phyloP scores from a whole-genome alignment of 2,329 filamentous ascomycete genomes.

The Fusarium verrucosum region DNA sequence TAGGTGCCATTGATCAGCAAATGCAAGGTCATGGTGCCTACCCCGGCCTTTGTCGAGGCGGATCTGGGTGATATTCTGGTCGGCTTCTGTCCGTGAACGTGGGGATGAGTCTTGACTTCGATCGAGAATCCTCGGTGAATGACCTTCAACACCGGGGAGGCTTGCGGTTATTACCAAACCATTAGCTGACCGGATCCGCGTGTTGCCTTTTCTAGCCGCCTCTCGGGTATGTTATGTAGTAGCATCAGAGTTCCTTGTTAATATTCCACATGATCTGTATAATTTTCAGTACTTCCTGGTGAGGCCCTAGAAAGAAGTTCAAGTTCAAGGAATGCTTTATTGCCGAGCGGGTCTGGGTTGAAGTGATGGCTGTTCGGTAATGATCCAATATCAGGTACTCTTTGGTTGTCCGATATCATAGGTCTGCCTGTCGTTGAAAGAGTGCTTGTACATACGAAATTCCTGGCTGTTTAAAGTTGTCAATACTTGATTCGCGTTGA shows the following conservation, averaged over 20 bases:
- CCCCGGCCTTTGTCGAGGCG: constrained; percentile 6
- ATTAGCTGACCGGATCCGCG: constrained; percentile 37
- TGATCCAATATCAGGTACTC: not conserved
- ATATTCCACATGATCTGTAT: constrained; percentile 38
- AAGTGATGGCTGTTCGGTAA: not conserved
- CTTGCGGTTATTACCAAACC: constrained; percentile 32
- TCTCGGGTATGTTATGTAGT: constrained; percentile 13
- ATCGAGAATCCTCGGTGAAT: constrained; percentile 6
- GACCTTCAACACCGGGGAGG: constrained; percentile 19
- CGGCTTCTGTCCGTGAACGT: constrained; percentile 25
- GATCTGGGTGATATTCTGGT: constrained; percentile 26
- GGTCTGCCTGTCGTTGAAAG: not conserved
- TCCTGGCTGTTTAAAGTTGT: not conserved
- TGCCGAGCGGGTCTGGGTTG: constrained; percentile 17
- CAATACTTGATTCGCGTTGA: not conserved
- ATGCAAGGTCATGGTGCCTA: constrained; percentile 14
- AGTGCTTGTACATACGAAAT: not conserved
- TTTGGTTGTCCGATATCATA: not conserved
- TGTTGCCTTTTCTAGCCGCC: constrained; percentile 43
- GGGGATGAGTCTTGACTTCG: not conserved
- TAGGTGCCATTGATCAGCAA: constrained; percentile 19
- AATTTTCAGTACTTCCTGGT: constrained; percentile 32
- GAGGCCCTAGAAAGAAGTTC: constrained; percentile 13
- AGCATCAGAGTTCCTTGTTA: constrained; percentile 21
- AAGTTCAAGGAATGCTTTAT: constrained; percentile 5